A percentile compares a stretch with the other conserved stretches of the same genome.
These are phyloP conservation scores for Plasmopara halstedii DNA, from an alignment of 352 stramenopile species.

Conservation along the genomic window DNA sequence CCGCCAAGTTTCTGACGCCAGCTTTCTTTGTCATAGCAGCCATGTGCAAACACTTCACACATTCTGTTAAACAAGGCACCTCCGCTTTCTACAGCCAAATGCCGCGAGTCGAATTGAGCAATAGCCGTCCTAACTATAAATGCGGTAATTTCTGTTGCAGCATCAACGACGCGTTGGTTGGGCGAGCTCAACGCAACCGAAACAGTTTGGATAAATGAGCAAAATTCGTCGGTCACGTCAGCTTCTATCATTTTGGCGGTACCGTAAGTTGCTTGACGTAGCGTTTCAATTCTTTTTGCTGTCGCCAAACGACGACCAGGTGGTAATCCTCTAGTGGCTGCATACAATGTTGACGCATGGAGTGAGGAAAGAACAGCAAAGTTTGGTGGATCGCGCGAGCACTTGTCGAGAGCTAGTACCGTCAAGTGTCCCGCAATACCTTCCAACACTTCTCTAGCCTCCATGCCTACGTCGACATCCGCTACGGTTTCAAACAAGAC, in stretches of 20 bases:
- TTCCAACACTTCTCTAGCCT: conserved; percentile 51
- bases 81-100: conserved; percentile 38
- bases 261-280: conserved; percentile 68
- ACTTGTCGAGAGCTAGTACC: conserved; percentile 34
- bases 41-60: conserved; percentile 75
- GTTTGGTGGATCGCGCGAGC: conserved; percentile 46
- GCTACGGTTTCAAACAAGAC: conserved; percentile 68
- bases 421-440: conserved; percentile 54
- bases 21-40: conserved; percentile 80
- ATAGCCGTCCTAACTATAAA: conserved; percentile 49
- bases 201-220: conserved; percentile 54
- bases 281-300: conserved; percentile 67
- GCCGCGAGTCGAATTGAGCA: conserved; percentile 25
- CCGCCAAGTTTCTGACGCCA: conserved; percentile 81
- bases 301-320: conserved; percentile 72
- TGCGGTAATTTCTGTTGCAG: conserved; percentile 38
- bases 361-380: conserved; percentile 66
- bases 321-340: conserved; percentile 69
- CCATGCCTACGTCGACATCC: conserved; percentile 60
- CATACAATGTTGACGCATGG: conserved; percentile 63
- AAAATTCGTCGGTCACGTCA: conserved; percentile 50
- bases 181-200: conserved; percentile 58
- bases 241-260: conserved; percentile 45
- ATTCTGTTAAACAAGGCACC: conserved; percentile 70
- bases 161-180: conserved; percentile 48